Evolutionary conservation across 805 yeast genomes (phyloP).

Genomic region (Candida sphagnicola): DNA sequence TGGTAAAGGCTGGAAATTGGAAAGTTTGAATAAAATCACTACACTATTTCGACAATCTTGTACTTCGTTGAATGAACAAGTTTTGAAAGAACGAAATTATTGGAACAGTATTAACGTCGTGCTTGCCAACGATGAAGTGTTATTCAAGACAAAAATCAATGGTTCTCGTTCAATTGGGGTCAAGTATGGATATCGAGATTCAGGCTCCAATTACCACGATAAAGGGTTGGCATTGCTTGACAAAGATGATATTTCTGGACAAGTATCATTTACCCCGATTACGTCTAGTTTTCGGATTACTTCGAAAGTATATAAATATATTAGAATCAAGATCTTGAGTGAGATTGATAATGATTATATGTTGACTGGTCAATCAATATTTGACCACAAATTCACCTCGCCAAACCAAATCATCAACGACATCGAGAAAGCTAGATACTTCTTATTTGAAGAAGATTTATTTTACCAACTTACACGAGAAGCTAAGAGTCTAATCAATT

Average conservation of each 20-base stretch:
- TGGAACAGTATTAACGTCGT: slow-evolving; percentile 57
- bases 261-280: slow-evolving; percentile 30
- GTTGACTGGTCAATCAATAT: slow-evolving; percentile 55
- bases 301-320: slow-evolving; percentile 40
- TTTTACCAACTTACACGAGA: slow-evolving; percentile 76
- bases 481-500: slow-evolving; percentile 62
- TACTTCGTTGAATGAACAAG: slow-evolving; percentile 47
- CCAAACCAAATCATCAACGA: slow-evolving; percentile 38
- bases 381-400: slow-evolving; percentile 12
- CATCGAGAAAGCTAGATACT: slow-evolving; percentile 65
- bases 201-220: slow-evolving; percentile 76
- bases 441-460: slow-evolving; percentile 84
- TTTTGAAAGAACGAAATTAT: slow-evolving; percentile 58
- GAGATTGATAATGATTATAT: slow-evolving; percentile 51
- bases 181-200: slow-evolving; percentile 87
- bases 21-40: slow-evolving; percentile 58
- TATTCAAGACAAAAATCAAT: slow-evolving; percentile 54
- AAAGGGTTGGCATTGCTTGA: slow-evolving; percentile 72
- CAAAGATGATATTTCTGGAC: slow-evolving; percentile 37
- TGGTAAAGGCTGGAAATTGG: slow-evolving; percentile 82
- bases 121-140: slow-evolving; percentile 48
- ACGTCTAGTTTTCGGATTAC: slow-evolving; percentile 28
- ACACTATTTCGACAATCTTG: slow-evolving; percentile 49
- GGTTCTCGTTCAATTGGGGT: slow-evolving; percentile 63
- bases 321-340: slow-evolving; percentile 57